Evolutionary conservation across 2,329 filamentous ascomycete genomes (phyloP).

Genomic region (Claviceps maximensis): DNA sequence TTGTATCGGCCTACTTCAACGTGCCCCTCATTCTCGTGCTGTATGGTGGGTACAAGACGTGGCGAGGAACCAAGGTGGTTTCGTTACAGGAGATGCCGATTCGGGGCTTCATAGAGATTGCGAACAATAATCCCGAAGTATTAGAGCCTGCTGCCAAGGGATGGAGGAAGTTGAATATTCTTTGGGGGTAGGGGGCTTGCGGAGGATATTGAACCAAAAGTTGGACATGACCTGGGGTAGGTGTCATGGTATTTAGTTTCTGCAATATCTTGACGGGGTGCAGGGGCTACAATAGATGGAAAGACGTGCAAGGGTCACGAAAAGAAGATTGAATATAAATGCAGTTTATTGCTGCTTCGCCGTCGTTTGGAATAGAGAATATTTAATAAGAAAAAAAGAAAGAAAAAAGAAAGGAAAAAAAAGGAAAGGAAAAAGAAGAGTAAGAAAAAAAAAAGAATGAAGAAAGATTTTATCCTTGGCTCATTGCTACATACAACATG

Average conservation of each 20-base stretch:
- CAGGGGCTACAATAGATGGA: not conserved
- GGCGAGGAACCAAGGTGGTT: constrained; percentile 10
- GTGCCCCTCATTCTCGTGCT: constrained; percentile 41
- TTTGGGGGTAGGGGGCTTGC: constrained; percentile 6
- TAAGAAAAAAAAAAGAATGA: not conserved
- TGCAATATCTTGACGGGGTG: too few species aligned
- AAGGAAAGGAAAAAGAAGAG: too few species aligned
- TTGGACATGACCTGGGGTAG: too few species aligned
- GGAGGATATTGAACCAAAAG: too few species aligned
- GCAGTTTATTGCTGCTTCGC: too few species aligned
- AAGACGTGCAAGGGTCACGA: too few species aligned
- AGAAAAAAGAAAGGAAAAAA: not conserved
- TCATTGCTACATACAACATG: too few species aligned
- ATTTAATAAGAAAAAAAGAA: not conserved
- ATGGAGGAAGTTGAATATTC: constrained; percentile 10
- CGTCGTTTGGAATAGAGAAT: too few species aligned
- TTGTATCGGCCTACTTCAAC: constrained; percentile 46
- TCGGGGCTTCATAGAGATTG: constrained; percentile 9
- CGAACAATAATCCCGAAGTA: constrained; percentile 5
- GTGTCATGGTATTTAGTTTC: too few species aligned
- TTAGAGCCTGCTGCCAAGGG: constrained; percentile 4
- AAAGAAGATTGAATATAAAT: too few species aligned
- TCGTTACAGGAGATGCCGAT: constrained; percentile 10
- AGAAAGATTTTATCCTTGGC: not conserved
- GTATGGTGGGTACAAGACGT: constrained; percentile 43